Evolutionary conservation across 2,329 filamentous ascomycete genomes (phyloP), one percentile per base, ranked within the genome.

Genomic region (Diplodia scrobiculata): DNA sequence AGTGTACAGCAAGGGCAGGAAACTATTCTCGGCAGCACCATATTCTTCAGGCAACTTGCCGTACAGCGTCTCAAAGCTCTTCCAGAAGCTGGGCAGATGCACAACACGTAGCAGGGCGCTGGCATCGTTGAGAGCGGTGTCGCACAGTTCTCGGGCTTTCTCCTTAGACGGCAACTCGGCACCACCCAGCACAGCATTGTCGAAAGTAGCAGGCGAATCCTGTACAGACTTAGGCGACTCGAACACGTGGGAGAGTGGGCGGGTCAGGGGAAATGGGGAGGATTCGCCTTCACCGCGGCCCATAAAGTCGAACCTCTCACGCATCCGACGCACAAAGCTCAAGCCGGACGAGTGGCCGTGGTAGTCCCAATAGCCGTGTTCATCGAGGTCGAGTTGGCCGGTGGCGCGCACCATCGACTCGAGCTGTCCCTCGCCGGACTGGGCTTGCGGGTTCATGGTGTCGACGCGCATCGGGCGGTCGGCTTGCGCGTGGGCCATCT

Each of bases 381-480:
- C 94, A 72, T 96, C 92, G 38, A 98, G 84, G 73, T 98, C 94
- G 19, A 99, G 84, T 74, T 93, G 91, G 41, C 94, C 95, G 2
- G 94, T 92, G 50, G 91, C 91, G 74, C 94, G 91, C 67, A 98
- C 92, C 94, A 99, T 98, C 32, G 93, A 96, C 74, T 94, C 89
- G 29, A 99, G 82, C 69, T 94, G 86, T 11, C 78, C 72, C 10
- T 76, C 73, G 55, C 74, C 76, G 25, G 69, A 62, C 27, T 62
- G 54, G n/a, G 32, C 36, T 38, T 60, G 63, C 27, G 66, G 62
- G 47, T 41, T 66, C 47, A 66, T 45, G 34, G 52, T 66, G 41
- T 66, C 53, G 52, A 54, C 45, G 21, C 53, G 52, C 48, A 48
- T 34, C 9, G 36, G 38, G 45, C 62, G 34, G 47, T 63, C 54